Conservation (phyloP, 2,329 filamentous ascomycete genomes). For the Scorias spongiosa region DNA sequence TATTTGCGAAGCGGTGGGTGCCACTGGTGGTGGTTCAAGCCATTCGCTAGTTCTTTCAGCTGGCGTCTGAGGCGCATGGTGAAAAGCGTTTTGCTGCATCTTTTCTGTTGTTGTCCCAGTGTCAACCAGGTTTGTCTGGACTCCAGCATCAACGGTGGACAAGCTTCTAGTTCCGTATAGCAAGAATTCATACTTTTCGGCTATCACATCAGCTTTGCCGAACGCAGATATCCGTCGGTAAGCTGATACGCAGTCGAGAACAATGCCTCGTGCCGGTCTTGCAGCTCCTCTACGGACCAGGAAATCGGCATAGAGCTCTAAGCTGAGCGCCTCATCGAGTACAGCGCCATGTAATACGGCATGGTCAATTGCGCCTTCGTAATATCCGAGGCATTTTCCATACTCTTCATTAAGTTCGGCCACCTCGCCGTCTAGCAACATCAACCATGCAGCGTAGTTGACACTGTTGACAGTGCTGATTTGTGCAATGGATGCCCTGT, state of each 20-base stretch:
- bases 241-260: slow-evolving; percentile 51
- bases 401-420: slow-evolving; percentile 34
- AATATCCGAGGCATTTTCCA: slow-evolving; percentile 44
- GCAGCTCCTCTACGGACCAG: slow-evolving; percentile 50
- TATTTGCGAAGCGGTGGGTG: slow-evolving; percentile 13
- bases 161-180: slow-evolving; percentile 48
- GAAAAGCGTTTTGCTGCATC: slow-evolving; percentile 29
- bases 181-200: slow-evolving; percentile 52
- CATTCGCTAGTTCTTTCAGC: slow-evolving; percentile 34
- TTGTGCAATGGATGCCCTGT: slow-evolving; percentile 46
- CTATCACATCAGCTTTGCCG: slow-evolving; percentile 53
- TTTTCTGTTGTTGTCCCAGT: slow-evolving; percentile 22
- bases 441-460: slow-evolving; percentile 58
- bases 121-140: slow-evolving; percentile 50
- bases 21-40: slow-evolving; percentile 30
- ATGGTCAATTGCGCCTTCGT: slow-evolving; percentile 59
- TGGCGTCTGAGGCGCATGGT: slow-evolving; percentile 23
- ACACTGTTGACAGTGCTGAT: slow-evolving; percentile 50
- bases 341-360: slow-evolving; percentile 49
- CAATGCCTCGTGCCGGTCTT: slow-evolving; percentile 51
- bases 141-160: slow-evolving; percentile 45
- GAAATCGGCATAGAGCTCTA: slow-evolving; percentile 59
- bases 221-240: slow-evolving; percentile 55
- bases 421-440: slow-evolving; percentile 52
- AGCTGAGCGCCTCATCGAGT: slow-evolving; percentile 58